Evolutionary conservation across 2,329 filamentous ascomycete genomes (phyloP), one percentile per base, ranked within the genome.

Genomic region (Dothidotthia symphoricarpi): DNA sequence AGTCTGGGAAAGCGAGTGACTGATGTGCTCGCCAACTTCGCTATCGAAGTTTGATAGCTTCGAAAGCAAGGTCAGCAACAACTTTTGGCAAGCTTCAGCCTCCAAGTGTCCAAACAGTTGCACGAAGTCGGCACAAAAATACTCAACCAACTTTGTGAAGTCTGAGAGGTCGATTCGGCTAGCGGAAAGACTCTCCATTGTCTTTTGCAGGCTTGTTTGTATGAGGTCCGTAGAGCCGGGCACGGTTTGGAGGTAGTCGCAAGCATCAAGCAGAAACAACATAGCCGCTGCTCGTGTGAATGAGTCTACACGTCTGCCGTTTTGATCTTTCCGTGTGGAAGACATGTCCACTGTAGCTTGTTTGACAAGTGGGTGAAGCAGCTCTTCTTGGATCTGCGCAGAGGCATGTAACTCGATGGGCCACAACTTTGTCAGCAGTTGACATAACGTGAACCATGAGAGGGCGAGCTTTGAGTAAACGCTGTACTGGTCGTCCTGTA

Each of bases 371-470:
- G 61, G 58, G 13, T 51, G 41, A 4, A 66, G 28, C 4, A 53
- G 22, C 4, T 51, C 42, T 19, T 57, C 39, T 30, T 64, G 62
- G n/a, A 49, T 24, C 5, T 49, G 30, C 6, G 40, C 25, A 13
- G 59, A 64, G 8, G 31, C 34, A n/a, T 64, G 60, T 7, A 66
- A 26, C 16, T 57, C 42, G 6, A 62, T 37, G 1, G 60, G 59
- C 63, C 63, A 67, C 6, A 67, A 41, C 16, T 53, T 47, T 6
- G 38, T 34, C n/a, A 59, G 14, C 1, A 64, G 36, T 26, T 56
- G 53, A 19, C 55, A 55, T n/a, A 66, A 12, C 4, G 52, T 52
- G n/a, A 51, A 52, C 62, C 63, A 67, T 1, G 47, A 50, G 7
- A 51, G 33, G 0, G 45, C 47, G 5, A 59, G 41, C 14, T 47